Evolutionary conservation across 805 yeast genomes (phyloP), one percentile per base, ranked within the genome.

Genomic region (Ascoidea rubescens): DNA sequence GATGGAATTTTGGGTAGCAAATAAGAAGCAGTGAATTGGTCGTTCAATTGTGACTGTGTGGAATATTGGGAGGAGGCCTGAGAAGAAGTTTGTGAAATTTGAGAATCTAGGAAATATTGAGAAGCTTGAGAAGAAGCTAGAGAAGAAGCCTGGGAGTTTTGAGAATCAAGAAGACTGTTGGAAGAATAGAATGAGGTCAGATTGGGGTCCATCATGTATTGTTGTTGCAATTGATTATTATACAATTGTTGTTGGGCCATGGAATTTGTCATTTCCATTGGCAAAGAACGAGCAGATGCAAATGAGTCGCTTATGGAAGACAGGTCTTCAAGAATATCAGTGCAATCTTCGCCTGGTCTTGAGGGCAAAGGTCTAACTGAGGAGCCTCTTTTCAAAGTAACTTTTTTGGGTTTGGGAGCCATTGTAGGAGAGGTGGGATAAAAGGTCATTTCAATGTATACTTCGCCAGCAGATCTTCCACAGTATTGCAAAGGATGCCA

Each of bases 391-490:
- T 54, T 52, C 31, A 31, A 54, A 51, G 6, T 53, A 28, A 4
- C 55, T 55, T 28, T 54, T 54, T 37, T 55, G 50, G 14, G 47
- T 44, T 16, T 46, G 31, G 52, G 53, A 51, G 48, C 46, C 46
- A 45, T 16, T 28, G 43, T 45, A 10, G 48, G 73, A 62, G 49
- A 62, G 1, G 71, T 63, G 1, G 96, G 93, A 62, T 87, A 87
- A 62, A 87, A 93, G 0, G 97, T 88, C 84, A 93, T 82, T 61
- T 93, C 98, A 52, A 93, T 68, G 65, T 81, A 91, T 1, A 93
- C 79, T 64, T 79, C 86, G 1, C 99, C 99, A 1, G 96, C 96
- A 52, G 83, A 79, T 59, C 81, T 79, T 21, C 79, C 82, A 48
- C 80, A 81, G 61, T 78, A 78, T 46, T 72, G 68, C 53, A 93